These are phyloP conservation scores for Cladorrhinum sp. DNA, from an alignment of 2,329 filamentous ascomycete genomes.

Conservation along the genomic window DNA sequence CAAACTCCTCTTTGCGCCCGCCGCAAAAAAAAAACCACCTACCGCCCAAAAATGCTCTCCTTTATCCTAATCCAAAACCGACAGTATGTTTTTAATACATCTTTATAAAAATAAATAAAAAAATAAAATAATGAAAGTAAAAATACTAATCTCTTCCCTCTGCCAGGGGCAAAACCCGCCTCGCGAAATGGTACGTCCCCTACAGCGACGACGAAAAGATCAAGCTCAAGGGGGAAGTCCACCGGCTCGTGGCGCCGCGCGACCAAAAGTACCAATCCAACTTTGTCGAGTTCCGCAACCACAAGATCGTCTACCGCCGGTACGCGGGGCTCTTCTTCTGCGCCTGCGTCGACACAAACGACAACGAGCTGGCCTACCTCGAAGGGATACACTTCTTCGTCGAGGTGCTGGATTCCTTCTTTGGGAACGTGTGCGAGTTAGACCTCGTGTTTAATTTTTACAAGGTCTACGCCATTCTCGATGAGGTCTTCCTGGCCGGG, in stretches of 20 bases:
- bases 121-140: too few relatives aligned
- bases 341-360: conserved; percentile 97
- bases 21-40: conserved; percentile 12
- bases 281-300: conserved; percentile 93
- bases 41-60: conserved; percentile 57
- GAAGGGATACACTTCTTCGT: conserved; percentile 99
- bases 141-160: background rate
- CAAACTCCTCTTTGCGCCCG: conserved; percentile 1
- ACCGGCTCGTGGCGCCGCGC: conserved; percentile 93
- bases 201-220: conserved; percentile 99
- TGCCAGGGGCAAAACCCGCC: conserved; percentile 87
- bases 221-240: conserved; percentile 97
- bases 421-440: conserved; percentile 97
- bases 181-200: conserved; percentile 98
- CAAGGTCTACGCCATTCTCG: conserved; percentile 94
- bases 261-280: conserved; percentile 99
- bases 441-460: conserved; percentile 83
- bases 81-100: conserved; percentile 64
- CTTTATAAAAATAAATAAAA: too few relatives aligned
- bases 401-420: conserved; percentile 96
- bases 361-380: conserved; percentile 94
- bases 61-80: conserved; percentile 90
- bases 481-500: conserved; percentile 95
- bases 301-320: conserved; percentile 95
- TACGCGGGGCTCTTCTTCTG: conserved; percentile 99